These are phyloP conservation scores for Botryotinia globosa DNA, from an alignment of 2,329 filamentous ascomycete genomes.

Conservation along the genomic window DNA sequence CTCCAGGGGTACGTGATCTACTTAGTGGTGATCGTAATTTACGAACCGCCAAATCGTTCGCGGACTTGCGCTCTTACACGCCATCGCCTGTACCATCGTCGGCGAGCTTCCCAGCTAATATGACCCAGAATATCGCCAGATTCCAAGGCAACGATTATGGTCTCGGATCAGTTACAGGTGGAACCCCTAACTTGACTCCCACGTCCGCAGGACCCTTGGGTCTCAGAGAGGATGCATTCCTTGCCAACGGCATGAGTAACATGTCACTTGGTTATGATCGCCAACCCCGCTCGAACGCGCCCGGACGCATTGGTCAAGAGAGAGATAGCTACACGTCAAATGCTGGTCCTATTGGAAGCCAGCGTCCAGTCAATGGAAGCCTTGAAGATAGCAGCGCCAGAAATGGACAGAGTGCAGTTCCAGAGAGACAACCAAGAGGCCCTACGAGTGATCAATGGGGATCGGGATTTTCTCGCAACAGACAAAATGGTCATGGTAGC, in stretches of 20 bases:
- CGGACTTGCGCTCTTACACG: constrained; percentile 90
- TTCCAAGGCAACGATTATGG: constrained; percentile 54
- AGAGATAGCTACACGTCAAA: constrained; percentile 44
- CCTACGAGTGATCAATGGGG: constrained; percentile 58
- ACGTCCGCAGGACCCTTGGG: constrained; percentile 71
- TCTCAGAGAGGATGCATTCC: constrained; percentile 32
- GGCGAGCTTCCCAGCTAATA: constrained; percentile 74
- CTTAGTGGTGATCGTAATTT: constrained; percentile 73
- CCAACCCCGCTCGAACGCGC: constrained; percentile 37
- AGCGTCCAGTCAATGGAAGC: constrained; percentile 50
- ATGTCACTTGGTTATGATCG: constrained; percentile 52
- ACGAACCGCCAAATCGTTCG: constrained; percentile 92
- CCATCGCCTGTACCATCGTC: constrained; percentile 89
- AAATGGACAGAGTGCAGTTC: constrained; percentile 41
- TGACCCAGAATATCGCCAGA: constrained; percentile 60
- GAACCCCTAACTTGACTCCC: constrained; percentile 66
- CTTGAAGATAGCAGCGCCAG: constrained; percentile 34
- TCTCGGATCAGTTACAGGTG: constrained; percentile 54
- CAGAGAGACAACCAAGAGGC: constrained; percentile 62
- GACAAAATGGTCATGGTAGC: constrained; percentile 59
- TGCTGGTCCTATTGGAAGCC: constrained; percentile 62
- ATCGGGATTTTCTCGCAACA: constrained; percentile 52
- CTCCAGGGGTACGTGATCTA: constrained; percentile 57
- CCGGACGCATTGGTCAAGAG: constrained; percentile 46
- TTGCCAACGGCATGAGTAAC: constrained; percentile 53